Evolutionary conservation across 768 basidiomycete species (phyloP), one percentile per base, ranked within the genome.

Genomic region (Russula sp.): DNA sequence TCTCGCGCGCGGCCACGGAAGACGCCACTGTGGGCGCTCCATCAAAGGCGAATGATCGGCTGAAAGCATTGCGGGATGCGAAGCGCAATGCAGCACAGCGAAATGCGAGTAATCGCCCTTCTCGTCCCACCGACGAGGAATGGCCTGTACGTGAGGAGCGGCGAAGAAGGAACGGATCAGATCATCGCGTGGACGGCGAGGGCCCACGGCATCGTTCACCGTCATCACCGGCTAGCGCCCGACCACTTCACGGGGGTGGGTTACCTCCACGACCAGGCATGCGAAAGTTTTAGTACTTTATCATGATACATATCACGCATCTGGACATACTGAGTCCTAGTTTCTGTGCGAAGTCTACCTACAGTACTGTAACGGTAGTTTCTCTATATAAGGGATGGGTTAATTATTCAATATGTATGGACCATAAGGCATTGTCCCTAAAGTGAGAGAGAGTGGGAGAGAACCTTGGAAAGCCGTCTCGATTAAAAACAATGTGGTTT

Each of bases 1-100:
- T 36, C 51, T 26, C 52, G 56, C 20, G 22, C 22, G 10, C 63
- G 54, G 14, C 32, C 1, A 14, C 60, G 14, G 67, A 64, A 61
- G 69, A 72, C 59, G 69, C 73, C 40, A 57, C 40, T 16, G 46
- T 24, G 20, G 55, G 67, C 49, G 64, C 48, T 28, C 70, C 74
- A 14, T 79, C 77, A 10, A 79, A 73, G 67, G 78, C 79, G 8
- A 74, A 76, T 2, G 77, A 83, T 64, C 79, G 83, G 38, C 72
- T 84, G 57, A 81, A 77, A 70, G 80, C 79, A 22, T 64, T 84
- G 24, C 77, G 84, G 24, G 82, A 83, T 63, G 80, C 79, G 30
- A 82, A 79, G 71, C 79, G 81, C 13, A 71, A 69, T 22, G 76
- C 69, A 18, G 59, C 69, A 11, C 61, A 44, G 51, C 59, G 58